A percentile compares a stretch with the other conserved stretches of the same genome.
Evolutionary conservation across 2,329 filamentous ascomycete genomes (phyloP).

Genomic region (Penicillium sp.): DNA sequence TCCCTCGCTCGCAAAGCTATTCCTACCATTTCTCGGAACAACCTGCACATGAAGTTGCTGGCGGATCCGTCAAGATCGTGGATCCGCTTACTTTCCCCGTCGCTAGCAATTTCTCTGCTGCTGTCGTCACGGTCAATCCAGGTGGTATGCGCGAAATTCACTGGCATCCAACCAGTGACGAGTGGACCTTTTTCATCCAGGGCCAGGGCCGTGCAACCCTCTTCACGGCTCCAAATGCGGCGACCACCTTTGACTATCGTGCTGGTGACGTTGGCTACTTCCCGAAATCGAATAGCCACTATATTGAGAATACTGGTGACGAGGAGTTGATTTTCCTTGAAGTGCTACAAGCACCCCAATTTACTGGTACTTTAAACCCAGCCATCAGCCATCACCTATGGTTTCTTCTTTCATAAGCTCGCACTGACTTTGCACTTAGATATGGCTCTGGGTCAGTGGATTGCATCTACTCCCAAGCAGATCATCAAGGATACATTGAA

Average conservation of each 20-base stretch:
- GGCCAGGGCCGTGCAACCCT: slow-evolving; percentile 74
- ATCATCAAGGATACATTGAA: slow-evolving; percentile 62
- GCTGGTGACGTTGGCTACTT: slow-evolving; percentile 78
- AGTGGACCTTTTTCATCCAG: slow-evolving; percentile 78
- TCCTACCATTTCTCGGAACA: slow-evolving; percentile 74
- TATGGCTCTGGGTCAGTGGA: slow-evolving; percentile 53
- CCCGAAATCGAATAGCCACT: slow-evolving; percentile 76
- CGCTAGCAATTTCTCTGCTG: slow-evolving; percentile 72
- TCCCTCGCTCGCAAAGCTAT: slow-evolving; percentile 67
- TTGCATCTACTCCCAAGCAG: slow-evolving; percentile 58
- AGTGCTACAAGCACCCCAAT: slow-evolving; percentile 72
- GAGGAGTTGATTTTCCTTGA: slow-evolving; percentile 76
- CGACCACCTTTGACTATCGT: slow-evolving; percentile 75
- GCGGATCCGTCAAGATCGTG: slow-evolving; percentile 72
- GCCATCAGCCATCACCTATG: too few relatives aligned
- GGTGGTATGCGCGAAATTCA: slow-evolving; percentile 78
- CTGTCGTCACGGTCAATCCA: slow-evolving; percentile 70
- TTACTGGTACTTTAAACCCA: slow-evolving; percentile 44
- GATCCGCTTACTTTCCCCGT: slow-evolving; percentile 77
- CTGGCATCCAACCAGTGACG: slow-evolving; percentile 79
- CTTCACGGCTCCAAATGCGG: slow-evolving; percentile 69
- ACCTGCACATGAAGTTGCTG: slow-evolving; percentile 65
- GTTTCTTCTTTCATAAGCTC: not conserved
- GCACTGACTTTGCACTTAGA: slow-evolving; percentile 42
- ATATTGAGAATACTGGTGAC: slow-evolving; percentile 77